Evolutionary conservation across 2,329 filamentous ascomycete species (phyloP).

Genomic region (Phaeosphaeria sp.): DNA sequence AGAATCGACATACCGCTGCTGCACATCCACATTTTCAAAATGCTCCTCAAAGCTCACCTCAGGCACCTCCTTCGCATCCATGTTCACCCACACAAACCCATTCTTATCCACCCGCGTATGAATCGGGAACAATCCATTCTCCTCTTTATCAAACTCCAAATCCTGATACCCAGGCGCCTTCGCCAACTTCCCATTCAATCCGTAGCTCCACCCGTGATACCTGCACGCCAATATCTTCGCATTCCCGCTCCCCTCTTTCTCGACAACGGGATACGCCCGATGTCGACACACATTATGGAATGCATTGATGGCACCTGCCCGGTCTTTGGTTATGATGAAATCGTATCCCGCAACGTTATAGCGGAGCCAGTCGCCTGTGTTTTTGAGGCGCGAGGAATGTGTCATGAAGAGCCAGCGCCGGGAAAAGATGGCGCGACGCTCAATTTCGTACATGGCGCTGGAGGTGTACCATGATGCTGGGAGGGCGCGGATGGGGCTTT

Average conservation of each 20-base stretch:
- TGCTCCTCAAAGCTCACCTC: constrained; percentile 27
- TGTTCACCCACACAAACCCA: constrained; percentile 43
- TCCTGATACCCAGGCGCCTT: constrained; percentile 51
- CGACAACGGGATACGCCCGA: constrained; percentile 46
- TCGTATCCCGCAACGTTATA: constrained; percentile 32
- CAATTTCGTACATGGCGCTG: constrained; percentile 54
- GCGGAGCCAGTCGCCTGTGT: constrained; percentile 26
- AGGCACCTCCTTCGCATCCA: constrained; percentile 27
- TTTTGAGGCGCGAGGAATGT: constrained; percentile 32
- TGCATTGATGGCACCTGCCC: constrained; percentile 26
- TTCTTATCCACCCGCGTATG: constrained; percentile 32
- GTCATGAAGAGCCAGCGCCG: constrained; percentile 48
- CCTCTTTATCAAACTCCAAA: constrained; percentile 30
- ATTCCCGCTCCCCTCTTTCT: constrained; percentile 37
- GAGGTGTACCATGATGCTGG: constrained; percentile 55
- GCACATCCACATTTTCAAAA: constrained; percentile 29
- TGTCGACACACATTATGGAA: constrained; percentile 55
- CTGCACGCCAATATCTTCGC: constrained; percentile 48
- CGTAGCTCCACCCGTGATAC: constrained; percentile 56
- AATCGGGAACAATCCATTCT: constrained; percentile 40
- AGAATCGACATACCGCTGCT: constrained; percentile 22
- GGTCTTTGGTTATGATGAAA: constrained; percentile 26
- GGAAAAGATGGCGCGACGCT: constrained; percentile 55
- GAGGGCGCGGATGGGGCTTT: constrained; percentile 39
- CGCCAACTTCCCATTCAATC: constrained; percentile 49